Conservation (phyloP, 2,329 filamentous ascomycete genomes). For the Beauveria sp. region DNA sequence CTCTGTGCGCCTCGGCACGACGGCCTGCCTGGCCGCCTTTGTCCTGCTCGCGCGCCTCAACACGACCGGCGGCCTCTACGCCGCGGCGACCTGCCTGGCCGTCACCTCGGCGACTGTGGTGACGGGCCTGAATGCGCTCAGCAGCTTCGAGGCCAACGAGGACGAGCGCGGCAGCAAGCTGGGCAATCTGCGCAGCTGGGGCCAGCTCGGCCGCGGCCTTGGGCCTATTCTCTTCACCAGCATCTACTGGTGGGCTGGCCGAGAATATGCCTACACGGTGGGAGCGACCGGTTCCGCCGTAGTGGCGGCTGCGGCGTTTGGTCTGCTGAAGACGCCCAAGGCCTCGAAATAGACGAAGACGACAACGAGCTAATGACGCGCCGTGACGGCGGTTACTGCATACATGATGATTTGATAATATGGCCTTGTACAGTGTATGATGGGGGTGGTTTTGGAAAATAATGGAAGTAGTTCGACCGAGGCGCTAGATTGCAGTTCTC, state of each 20-base stretch:
- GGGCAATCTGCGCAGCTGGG: constrained; percentile 72
- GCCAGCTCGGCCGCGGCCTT: constrained; percentile 79
- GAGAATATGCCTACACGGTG: constrained; percentile 74
- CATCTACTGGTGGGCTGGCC: constrained; percentile 96
- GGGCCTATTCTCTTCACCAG: constrained; percentile 89
- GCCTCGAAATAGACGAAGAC: constrained; percentile 1
- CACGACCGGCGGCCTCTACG: constrained; percentile 65
- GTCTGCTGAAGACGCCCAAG: constrained; percentile 58
- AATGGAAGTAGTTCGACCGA: background rate
- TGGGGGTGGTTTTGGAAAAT: background rate
- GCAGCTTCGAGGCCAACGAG: constrained; percentile 78
- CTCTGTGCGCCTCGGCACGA: constrained; percentile 71
- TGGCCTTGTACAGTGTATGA: background rate
- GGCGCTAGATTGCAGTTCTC: too few species aligned
- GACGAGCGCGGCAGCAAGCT: constrained; percentile 79
- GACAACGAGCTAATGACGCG: background rate
- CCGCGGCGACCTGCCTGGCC: constrained; percentile 75
- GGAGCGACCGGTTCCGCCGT: constrained; percentile 74
- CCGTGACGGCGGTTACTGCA: background rate
- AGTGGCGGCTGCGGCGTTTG: constrained; percentile 65
- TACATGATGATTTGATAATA: background rate
- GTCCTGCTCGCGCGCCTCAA: constrained; percentile 65
- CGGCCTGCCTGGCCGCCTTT: constrained; percentile 73
- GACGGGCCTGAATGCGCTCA: constrained; percentile 83
- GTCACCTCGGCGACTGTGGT: constrained; percentile 92